A percentile compares a stretch with the other conserved stretches of the same genome.
Evolutionary conservation across 441 rosid genomes (phyloP).

Genomic region (Capsella rubella): DNA sequence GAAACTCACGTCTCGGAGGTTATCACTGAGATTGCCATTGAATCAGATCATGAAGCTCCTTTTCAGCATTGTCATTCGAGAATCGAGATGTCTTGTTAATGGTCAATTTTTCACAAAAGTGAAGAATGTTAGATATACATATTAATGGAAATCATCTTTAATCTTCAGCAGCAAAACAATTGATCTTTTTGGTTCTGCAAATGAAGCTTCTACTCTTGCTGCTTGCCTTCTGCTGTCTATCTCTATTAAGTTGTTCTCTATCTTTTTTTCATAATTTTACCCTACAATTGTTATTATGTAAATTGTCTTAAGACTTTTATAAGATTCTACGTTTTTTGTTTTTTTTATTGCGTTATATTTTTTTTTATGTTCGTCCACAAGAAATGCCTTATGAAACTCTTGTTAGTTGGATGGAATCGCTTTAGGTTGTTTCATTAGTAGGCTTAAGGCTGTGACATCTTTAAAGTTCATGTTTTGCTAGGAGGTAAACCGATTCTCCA

Average conservation of each 20-base stretch:
- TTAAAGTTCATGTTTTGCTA: no score
- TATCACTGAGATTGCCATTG: no score
- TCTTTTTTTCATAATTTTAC: constrained; percentile 3
- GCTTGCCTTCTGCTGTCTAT: constrained; percentile 31
- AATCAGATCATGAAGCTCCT: no score
- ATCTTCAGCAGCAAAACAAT: not conserved
- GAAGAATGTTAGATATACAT: no score
- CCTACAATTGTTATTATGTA: not conserved
- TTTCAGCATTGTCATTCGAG: no score
- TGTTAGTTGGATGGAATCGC: not conserved
- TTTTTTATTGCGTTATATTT: not conserved
- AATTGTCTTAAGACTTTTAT: not conserved
- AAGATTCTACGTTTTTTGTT: not conserved
- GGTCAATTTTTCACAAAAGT: not conserved
- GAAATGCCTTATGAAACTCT: not conserved
- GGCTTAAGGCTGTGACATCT: no score
- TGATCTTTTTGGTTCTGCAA: constrained; percentile 1
- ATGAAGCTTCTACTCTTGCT: constrained; percentile 35
- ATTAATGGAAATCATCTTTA: not conserved
- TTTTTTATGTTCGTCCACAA: not conserved
- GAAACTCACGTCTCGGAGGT: no score
- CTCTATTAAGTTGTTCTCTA: constrained; percentile 31
- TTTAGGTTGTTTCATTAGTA: no score
- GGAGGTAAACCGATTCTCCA: no score
- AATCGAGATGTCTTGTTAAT: no score